Conservation (phyloP, 1,139 yeast species). For the Lodderomyces parapsilosis region DNA sequence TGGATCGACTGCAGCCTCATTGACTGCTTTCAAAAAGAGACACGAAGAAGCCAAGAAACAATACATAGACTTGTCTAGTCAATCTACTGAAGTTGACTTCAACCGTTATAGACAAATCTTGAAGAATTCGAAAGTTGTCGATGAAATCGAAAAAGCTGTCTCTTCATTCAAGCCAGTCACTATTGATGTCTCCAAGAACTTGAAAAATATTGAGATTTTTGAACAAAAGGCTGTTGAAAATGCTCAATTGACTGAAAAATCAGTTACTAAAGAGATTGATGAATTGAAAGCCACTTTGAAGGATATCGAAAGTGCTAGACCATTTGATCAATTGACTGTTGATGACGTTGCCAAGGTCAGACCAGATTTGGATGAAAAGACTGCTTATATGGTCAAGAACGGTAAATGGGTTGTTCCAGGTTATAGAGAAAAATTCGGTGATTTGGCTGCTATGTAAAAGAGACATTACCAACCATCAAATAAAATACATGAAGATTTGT, state of each 20-base stretch:
- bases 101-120: conserved; percentile 73
- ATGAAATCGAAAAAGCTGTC: conserved; percentile 78
- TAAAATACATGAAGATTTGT: neutral
- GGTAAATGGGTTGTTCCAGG: conserved; percentile 99
- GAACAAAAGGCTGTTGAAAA: conserved; percentile 95
- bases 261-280: conserved; percentile 81
- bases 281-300: conserved; percentile 85
- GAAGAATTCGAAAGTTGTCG: conserved; percentile 78
- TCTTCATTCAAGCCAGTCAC: conserved; percentile 76
- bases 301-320: conserved; percentile 96
- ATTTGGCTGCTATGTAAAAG: conserved; percentile 84
- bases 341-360: conserved; percentile 93
- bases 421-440: conserved; percentile 96
- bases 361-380: conserved; percentile 97
- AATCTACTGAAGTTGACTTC: conserved; percentile 79
- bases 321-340: conserved; percentile 94
- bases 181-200: conserved; percentile 83
- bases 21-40: conserved; percentile 95
- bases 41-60: conserved; percentile 95
- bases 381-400: conserved; percentile 89
- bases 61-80: conserved; percentile 65
- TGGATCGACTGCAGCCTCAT: conserved; percentile 85
- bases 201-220: conserved; percentile 89
- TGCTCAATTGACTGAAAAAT: conserved; percentile 89
- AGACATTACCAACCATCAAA: neutral